These are phyloP conservation scores for Sphaerulina populicola DNA, from an alignment of 2,329 filamentous ascomycete species.

Conservation along the genomic window DNA sequence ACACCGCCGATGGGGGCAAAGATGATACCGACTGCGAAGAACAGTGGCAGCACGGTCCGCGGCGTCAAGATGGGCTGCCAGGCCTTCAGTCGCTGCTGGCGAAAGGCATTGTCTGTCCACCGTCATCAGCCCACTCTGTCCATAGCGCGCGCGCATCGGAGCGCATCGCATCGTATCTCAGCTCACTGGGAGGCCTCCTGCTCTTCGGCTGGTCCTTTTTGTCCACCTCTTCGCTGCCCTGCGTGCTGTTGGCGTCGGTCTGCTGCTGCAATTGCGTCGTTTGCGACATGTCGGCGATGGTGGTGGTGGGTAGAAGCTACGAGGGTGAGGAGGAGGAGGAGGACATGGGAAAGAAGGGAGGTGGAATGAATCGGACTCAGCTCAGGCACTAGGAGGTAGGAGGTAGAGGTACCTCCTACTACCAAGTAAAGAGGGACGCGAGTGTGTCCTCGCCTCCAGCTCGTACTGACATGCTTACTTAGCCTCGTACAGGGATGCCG, in stretches of 20 bases:
- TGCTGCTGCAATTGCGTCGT: constrained; percentile 30
- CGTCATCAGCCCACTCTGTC: constrained; percentile 15
- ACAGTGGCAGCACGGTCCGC: constrained; percentile 83
- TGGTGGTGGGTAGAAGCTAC: background rate
- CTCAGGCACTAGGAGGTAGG: too few species aligned
- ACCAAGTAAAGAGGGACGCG: too few species aligned
- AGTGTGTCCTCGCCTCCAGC: too few species aligned
- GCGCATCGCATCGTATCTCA: background rate
- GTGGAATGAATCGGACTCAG: too few species aligned
- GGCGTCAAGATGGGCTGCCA: constrained; percentile 98
- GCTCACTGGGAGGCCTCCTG: constrained; percentile 78
- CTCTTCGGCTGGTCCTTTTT: constrained; percentile 80
- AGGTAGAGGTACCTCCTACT: too few species aligned
- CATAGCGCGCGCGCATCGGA: background rate
- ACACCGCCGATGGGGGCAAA: constrained; percentile 88
- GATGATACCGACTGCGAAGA: constrained; percentile 83
- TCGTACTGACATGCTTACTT: too few species aligned
- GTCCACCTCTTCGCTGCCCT: constrained; percentile 35
- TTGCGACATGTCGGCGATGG: constrained; percentile 36
- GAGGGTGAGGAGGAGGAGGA: background rate
- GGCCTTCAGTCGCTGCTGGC: constrained; percentile 93
- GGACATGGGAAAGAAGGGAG: background rate
- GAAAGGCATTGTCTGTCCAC: constrained; percentile 76
- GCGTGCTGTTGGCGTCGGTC: constrained; percentile 36
- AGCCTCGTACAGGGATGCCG: too few species aligned